Base-by-base conservation (phyloP, 352 stramenopile species). In the Phytophthora idaei region DNA sequence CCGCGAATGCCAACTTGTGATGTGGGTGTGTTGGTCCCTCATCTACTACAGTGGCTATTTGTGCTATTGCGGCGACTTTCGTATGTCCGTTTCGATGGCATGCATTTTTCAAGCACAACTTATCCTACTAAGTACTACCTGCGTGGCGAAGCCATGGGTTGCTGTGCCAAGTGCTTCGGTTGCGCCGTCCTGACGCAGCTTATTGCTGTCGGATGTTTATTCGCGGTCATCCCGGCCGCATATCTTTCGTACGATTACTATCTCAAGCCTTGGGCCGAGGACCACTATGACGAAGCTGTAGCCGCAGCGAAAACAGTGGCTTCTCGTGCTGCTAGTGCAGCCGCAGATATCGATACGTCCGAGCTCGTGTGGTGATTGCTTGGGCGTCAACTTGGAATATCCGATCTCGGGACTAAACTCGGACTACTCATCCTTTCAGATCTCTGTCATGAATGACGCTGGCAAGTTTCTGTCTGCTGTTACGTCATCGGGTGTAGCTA, bases 161-260 rank as follows among this genome's bases (percentile, higher is more conserved):
- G 57, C 32, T 73, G 64, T 29, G 37, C 31, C 10, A 62, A 27
- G 52, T 78, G 74, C 51, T 77, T 69, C 21, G 53, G 48, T 11
- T 74, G 63, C 21, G 42, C 60, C 17, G 37, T 77, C n/a, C n/a
- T 82, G 34, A 55, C 56, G 41, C 76, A 77, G 47, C 28, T 77
- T 8, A 37, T 74, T 14, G 48, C 67, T 7, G 37, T 80, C 5
- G 62, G 32, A 14, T 67, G 71, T 47, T 56, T 86, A 37, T 39
- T 85, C 3, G 65, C 68, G 27, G 62, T 84, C 53, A 68, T 88
- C 14, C 65, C 64, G 2, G 55, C 58, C 6, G 66, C 65, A 10
- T 86, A 83, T 56, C 37, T 88, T 27, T 66, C 52, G 5, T 85
- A 78, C 48, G 73, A 84, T 44, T 73, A 73, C 50, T 83, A 78